These are phyloP conservation scores for Phytophthora pini DNA, from an alignment of 352 stramenopile genomes.

Conservation along the genomic window DNA sequence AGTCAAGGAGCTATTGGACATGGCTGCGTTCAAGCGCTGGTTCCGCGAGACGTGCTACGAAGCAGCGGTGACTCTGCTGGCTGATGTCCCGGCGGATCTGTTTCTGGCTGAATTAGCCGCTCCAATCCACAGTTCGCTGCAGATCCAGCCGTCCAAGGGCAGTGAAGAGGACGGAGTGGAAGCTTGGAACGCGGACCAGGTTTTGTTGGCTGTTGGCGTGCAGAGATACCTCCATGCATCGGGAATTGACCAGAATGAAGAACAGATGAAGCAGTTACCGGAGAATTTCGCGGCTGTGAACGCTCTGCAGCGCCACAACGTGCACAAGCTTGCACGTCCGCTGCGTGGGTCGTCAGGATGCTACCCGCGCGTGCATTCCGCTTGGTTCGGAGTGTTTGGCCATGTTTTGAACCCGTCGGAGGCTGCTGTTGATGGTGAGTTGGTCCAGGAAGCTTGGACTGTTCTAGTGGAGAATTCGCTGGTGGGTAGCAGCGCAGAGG, in stretches of 20 bases:
- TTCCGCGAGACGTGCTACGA: slow-evolving; percentile 84
- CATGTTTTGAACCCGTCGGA: slow-evolving; percentile 64
- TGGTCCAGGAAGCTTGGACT: slow-evolving; percentile 82
- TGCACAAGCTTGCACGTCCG: slow-evolving; percentile 67
- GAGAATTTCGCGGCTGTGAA: slow-evolving; percentile 46
- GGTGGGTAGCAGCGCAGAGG: slow-evolving; percentile 37
- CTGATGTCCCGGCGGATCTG: slow-evolving; percentile 47
- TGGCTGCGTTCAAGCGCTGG: slow-evolving; percentile 89
- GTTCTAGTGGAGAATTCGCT: slow-evolving; percentile 86
- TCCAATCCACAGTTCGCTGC: slow-evolving; percentile 29
- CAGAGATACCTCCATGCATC: slow-evolving; percentile 69
- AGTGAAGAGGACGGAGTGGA: slow-evolving; percentile 45
- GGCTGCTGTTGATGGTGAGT: slow-evolving; percentile 60
- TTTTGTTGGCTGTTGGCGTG: slow-evolving; percentile 75
- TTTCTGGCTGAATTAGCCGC: slow-evolving; percentile 52
- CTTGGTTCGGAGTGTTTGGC: slow-evolving; percentile 80
- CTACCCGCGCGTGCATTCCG: slow-evolving; percentile 83
- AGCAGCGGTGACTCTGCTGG: slow-evolving; percentile 64
- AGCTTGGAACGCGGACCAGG: slow-evolving; percentile 78
- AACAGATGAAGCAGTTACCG: slow-evolving; percentile 44
- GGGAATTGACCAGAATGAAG: slow-evolving; percentile 41
- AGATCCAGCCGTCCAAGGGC: slow-evolving; percentile 42
- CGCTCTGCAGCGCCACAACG: slow-evolving; percentile 64
- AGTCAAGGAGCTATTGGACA: slow-evolving; percentile 84
- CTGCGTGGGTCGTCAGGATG: slow-evolving; percentile 70